A percentile compares a stretch with the other conserved stretches of the same genome.
Conservation (phyloP, 371 early-diverging fungal species). For the Mortierella sp. region DNA sequence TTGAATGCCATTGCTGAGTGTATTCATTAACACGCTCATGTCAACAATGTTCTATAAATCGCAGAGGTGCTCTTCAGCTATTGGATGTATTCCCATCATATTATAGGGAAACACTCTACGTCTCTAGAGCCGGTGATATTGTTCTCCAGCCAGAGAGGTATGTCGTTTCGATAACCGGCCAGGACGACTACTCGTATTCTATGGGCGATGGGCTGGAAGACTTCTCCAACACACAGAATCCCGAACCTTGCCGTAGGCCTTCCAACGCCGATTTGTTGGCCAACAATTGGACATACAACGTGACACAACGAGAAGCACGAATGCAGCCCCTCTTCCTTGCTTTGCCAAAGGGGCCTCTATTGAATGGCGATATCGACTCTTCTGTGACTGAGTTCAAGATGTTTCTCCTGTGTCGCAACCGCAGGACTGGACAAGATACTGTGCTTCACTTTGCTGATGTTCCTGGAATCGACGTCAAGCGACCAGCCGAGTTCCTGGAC, state of each 20-base stretch:
- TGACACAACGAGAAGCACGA: neutral
- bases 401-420: neutral
- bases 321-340: neutral
- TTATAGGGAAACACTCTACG: no score
- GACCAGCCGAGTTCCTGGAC: neutral
- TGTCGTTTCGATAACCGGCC: no score
- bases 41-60: no score
- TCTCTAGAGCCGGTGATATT: no score
- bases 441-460: neutral
- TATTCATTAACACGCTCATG: no score
- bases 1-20: no score
- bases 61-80: no score
- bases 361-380: neutral
- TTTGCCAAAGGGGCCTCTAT: neutral
- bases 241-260: neutral
- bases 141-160: no score
- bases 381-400: neutral
- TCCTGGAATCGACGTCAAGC: neutral
- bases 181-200: no score
- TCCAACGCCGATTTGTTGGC: neutral
- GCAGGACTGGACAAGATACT: neutral
- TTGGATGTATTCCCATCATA: no score
- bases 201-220: neutral
- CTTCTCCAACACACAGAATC: neutral
- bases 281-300: neutral